Percentiles rank a stretch among this genome's conserved stretches.
Evolutionary conservation across 768 basidiomycete genomes (phyloP).

Genomic region (Leucocoprinus leucothites): DNA sequence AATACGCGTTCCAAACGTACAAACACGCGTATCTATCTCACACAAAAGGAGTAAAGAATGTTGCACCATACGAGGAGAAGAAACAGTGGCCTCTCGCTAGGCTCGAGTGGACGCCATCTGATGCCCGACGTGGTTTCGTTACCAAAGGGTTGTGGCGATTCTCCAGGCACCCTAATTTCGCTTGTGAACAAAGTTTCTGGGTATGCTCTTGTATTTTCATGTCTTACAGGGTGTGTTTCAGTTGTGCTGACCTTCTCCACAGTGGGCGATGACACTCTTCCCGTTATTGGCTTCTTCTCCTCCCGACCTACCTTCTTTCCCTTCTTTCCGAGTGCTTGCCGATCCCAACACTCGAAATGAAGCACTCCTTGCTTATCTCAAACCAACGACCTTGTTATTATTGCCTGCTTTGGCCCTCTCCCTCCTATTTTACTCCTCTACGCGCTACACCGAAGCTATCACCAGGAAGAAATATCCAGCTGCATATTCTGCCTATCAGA

Average conservation of each 20-base stretch:
- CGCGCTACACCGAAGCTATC: slow-evolving; percentile 78
- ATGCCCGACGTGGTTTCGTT: slow-evolving; percentile 77
- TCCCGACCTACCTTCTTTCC: slow-evolving; percentile 21
- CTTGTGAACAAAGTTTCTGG: slow-evolving; percentile 89
- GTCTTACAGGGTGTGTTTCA: neutral
- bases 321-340: slow-evolving; percentile 17
- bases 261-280: slow-evolving; percentile 70
- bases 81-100: slow-evolving; percentile 66
- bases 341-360: slow-evolving; percentile 21
- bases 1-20: slow-evolving; percentile 79
- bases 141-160: slow-evolving; percentile 86
- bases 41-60: slow-evolving; percentile 28
- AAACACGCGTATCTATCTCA: slow-evolving; percentile 52
- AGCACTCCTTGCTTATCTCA: slow-evolving; percentile 23
- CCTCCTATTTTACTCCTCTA: slow-evolving; percentile 73
- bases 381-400: slow-evolving; percentile 24
- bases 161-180: slow-evolving; percentile 89
- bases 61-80: slow-evolving; percentile 35
- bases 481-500: slow-evolving; percentile 68
- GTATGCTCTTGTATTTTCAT: slow-evolving; percentile 33
- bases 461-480: slow-evolving; percentile 69
- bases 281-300: slow-evolving; percentile 49
- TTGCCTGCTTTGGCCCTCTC: slow-evolving; percentile 62
- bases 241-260: neutral
- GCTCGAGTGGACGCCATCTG: slow-evolving; percentile 63